phyloP scores from a whole-genome alignment of 805 yeast genomes.

The Priceomyces melissophilus region DNA sequence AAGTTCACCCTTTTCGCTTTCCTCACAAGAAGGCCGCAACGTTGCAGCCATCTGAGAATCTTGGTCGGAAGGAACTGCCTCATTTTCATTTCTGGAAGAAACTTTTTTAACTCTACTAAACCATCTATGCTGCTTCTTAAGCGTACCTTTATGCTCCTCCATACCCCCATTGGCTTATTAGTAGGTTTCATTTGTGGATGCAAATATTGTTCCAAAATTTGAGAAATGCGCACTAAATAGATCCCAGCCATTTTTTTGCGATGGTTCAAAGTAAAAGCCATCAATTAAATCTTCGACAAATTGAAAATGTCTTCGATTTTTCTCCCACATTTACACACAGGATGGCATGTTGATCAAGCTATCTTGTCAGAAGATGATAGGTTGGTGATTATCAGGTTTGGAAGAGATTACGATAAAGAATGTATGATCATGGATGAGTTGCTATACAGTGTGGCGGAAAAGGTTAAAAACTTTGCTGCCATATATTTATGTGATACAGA shows the following conservation, averaged over 20 bases:
- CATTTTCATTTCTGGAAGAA: background rate
- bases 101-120: constrained; percentile 3
- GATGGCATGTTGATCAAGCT: constrained; percentile 99
- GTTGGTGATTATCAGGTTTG: constrained; percentile 84
- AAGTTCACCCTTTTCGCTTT: constrained; percentile 1
- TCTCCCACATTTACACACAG: constrained; percentile 74
- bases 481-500: constrained; percentile 86
- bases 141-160: constrained; percentile 1
- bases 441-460: constrained; percentile 73
- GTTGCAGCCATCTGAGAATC: background rate
- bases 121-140: constrained; percentile 6
- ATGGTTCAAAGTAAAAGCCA: constrained; percentile 3
- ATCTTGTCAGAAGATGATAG: constrained; percentile 87
- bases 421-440: constrained; percentile 92
- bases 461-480: constrained; percentile 82
- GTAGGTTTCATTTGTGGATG: constrained; percentile 4
- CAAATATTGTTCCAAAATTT: constrained; percentile 1
- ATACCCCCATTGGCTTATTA: background rate
- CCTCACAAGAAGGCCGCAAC: background rate
- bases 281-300: background rate
- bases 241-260: constrained; percentile 1
- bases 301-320: constrained; percentile 73
- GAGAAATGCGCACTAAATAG: background rate
- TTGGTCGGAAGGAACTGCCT: background rate
- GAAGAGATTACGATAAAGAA: constrained; percentile 68